These are phyloP conservation scores for Leccinum ponderosum DNA, from an alignment of 1,284 basidiomycete species.

Conservation along the genomic window DNA sequence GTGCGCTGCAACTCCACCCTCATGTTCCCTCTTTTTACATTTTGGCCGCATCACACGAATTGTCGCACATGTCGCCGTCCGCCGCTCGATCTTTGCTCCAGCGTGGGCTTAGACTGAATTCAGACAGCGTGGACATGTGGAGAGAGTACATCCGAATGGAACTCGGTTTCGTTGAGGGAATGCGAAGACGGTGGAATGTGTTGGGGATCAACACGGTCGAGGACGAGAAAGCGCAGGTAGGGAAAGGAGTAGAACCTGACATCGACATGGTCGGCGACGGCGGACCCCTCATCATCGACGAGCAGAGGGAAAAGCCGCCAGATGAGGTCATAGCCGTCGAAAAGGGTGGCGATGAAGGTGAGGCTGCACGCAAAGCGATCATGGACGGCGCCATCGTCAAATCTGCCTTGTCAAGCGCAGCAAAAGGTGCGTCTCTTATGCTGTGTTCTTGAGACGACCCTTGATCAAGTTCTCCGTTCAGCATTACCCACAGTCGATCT, in stretches of 20 bases:
- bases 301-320: constrained; percentile 23
- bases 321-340: constrained; percentile 31
- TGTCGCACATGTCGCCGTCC: constrained; percentile 76
- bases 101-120: constrained; percentile 80
- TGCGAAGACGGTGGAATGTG: constrained; percentile 80
- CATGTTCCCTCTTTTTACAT: constrained; percentile 81
- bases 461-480: constrained; percentile 30
- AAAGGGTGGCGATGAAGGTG: constrained; percentile 42
- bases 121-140: constrained; percentile 76
- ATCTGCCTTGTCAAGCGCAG: constrained; percentile 64
- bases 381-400: constrained; percentile 73
- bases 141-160: constrained; percentile 91
- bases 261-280: constrained; percentile 28
- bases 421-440: constrained; percentile 50
- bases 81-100: constrained; percentile 85
- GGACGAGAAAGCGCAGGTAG: constrained; percentile 30
- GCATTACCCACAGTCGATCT: constrained; percentile 60
- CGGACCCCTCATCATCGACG: constrained; percentile 21
- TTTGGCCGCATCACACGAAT: constrained; percentile 83
- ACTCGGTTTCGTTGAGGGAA: constrained; percentile 82
- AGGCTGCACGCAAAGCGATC: constrained; percentile 57
- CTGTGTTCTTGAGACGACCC: background rate
- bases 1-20: constrained; percentile 87
- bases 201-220: constrained; percentile 55
- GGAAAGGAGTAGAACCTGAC: constrained; percentile 13